phyloP scores from a whole-genome alignment of 306 rosid species.

The cucumber (Cucumis sativus) region DNA sequence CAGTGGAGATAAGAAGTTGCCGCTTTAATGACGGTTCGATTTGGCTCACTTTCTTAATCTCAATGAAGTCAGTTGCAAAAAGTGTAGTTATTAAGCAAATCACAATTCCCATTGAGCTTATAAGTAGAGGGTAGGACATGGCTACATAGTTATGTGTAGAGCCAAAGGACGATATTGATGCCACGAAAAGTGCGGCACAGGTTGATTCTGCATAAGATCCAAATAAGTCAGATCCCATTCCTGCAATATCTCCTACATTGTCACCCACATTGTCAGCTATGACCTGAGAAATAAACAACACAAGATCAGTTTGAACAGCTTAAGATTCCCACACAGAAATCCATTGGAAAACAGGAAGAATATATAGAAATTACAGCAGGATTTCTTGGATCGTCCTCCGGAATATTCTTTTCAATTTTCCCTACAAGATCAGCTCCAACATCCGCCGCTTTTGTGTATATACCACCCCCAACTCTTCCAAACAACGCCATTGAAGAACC shows the following conservation, averaged over 20 bases:
- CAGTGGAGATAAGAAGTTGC: slow-evolving; percentile 48
- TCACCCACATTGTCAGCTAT: slow-evolving; percentile 75
- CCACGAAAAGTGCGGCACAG: slow-evolving; percentile 66
- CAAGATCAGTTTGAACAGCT: not conserved
- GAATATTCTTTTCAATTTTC: slow-evolving; percentile 51
- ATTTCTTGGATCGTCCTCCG: slow-evolving; percentile 65
- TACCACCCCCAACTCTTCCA: slow-evolving; percentile 71
- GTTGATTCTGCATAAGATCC: slow-evolving; percentile 67
- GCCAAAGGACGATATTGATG: slow-evolving; percentile 65
- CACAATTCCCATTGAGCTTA: slow-evolving; percentile 59
- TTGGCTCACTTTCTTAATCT: slow-evolving; percentile 33
- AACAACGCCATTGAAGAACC: slow-evolving; percentile 76
- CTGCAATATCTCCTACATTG: slow-evolving; percentile 66
- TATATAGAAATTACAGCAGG: slow-evolving; percentile 37
- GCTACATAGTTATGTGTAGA: slow-evolving; percentile 40
- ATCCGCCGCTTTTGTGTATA: slow-evolving; percentile 75
- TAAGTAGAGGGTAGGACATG: slow-evolving; percentile 61
- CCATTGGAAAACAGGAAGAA: not conserved
- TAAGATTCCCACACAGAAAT: too few relatives aligned
- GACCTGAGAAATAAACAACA: slow-evolving; percentile 31
- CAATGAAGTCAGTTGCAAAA: slow-evolving; percentile 47
- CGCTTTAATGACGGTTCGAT: slow-evolving; percentile 51
- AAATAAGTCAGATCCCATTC: slow-evolving; percentile 67
- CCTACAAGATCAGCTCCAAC: slow-evolving; percentile 76
- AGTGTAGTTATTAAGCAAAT: slow-evolving; percentile 56